Evolutionary conservation across 1,284 basidiomycete species (phyloP).

Genomic region (Gastroboletus turbinatus): DNA sequence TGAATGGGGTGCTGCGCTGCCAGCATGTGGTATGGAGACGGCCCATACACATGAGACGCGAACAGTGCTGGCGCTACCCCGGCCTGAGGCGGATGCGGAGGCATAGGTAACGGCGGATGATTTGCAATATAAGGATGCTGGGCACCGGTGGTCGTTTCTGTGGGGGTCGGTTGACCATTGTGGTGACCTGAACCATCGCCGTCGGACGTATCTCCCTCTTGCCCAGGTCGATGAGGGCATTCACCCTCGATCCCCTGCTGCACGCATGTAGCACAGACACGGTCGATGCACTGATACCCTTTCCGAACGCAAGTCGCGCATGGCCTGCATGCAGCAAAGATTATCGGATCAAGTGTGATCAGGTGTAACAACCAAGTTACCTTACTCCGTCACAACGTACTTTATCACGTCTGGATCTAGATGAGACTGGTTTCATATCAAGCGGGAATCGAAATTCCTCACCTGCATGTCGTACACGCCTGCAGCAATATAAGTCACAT

Average conservation of each 20-base stretch:
- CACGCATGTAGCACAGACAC: conserved; percentile 43
- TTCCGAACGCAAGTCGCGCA: conserved; percentile 48
- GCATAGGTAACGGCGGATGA: conserved; percentile 16
- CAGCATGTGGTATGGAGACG: conserved; percentile 31
- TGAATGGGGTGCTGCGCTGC: conserved; percentile 22
- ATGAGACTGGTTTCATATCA: conserved; percentile 10
- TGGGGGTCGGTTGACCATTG: conserved; percentile 4
- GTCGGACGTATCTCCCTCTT: conserved; percentile 34
- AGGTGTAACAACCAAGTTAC: conserved; percentile 29
- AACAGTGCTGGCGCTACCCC: conserved; percentile 20
- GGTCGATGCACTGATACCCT: conserved; percentile 48
- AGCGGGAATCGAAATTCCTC: conserved; percentile 17
- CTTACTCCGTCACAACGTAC: conserved; percentile 55
- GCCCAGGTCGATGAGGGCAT: conserved; percentile 41
- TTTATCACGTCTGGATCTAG: conserved; percentile 50
- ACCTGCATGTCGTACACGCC: conserved; percentile 61
- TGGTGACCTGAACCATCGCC: conserved; percentile 23
- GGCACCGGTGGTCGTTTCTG: conserved; percentile 2
- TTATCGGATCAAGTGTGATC: conserved; percentile 1
- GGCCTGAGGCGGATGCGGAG: conserved; percentile 16
- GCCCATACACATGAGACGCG: conserved; percentile 23
- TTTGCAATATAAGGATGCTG: conserved; percentile 18
- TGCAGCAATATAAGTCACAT: conserved; percentile 24
- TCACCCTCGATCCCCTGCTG: conserved; percentile 42
- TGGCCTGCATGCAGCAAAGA: conserved; percentile 36